phyloP scores from a whole-genome alignment of 768 basidiomycete species.

The Chalciporus piperatus region DNA sequence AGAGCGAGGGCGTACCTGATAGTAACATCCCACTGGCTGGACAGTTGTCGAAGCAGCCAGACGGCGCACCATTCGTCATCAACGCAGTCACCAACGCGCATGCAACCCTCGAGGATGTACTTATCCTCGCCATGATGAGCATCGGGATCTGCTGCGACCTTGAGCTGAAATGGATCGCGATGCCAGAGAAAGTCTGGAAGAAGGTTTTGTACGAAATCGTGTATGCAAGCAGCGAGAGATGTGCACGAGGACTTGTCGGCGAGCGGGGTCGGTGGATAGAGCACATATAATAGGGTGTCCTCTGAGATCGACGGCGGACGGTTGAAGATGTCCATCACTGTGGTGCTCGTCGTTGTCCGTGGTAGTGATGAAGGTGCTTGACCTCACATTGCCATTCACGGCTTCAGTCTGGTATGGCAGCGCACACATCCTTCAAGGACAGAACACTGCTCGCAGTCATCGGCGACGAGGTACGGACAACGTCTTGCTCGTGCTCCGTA shows the following conservation, averaged over 20 bases:
- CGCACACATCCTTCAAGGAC: constrained; percentile 64
- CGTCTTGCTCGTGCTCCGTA: neutral
- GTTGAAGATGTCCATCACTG: constrained; percentile 67
- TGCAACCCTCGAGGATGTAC: constrained; percentile 74
- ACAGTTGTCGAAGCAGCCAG: constrained; percentile 81
- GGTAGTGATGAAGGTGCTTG: neutral
- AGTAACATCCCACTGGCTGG: constrained; percentile 73
- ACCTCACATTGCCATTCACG: constrained; percentile 15
- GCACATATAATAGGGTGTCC: constrained; percentile 75
- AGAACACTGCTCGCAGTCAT: constrained; percentile 91
- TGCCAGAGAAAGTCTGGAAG: constrained; percentile 77
- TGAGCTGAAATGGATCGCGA: constrained; percentile 78
- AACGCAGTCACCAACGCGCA: constrained; percentile 94
- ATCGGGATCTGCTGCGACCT: constrained; percentile 52
- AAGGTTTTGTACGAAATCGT: constrained; percentile 48
- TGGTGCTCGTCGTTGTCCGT: neutral
- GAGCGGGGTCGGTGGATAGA: constrained; percentile 57
- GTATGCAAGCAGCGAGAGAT: constrained; percentile 67
- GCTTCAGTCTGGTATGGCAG: constrained; percentile 40
- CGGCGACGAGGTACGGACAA: constrained; percentile 80
- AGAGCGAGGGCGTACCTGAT: constrained; percentile 57
- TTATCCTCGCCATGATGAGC: constrained; percentile 24
- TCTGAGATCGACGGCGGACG: constrained; percentile 76
- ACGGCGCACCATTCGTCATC: constrained; percentile 98
- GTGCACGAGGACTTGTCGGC: constrained; percentile 60